A percentile compares a stretch with the other conserved stretches of the same genome.
phyloP scores from a whole-genome alignment of 768 basidiomycete species.

The Auricularia sp. region DNA sequence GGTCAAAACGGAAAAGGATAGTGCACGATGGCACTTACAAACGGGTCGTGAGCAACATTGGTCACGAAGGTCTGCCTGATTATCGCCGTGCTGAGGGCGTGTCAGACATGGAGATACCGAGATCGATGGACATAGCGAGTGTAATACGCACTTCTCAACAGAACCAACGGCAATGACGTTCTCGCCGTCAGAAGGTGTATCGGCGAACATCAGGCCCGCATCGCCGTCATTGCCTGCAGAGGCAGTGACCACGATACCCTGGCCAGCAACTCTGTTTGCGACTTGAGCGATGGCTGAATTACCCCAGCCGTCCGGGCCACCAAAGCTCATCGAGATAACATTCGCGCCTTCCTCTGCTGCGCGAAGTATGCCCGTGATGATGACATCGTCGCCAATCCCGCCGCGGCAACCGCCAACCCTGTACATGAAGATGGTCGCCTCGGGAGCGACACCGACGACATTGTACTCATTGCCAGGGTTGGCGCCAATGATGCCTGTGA shows the following conservation, averaged over 20 bases:
- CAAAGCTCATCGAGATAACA: slow-evolving; percentile 28
- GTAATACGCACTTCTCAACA: slow-evolving; percentile 8
- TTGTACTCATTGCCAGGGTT: slow-evolving; percentile 22
- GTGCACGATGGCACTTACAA: background rate
- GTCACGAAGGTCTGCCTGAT: background rate
- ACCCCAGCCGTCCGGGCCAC: slow-evolving; percentile 15
- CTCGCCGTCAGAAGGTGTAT: background rate
- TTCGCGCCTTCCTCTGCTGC: slow-evolving; percentile 21
- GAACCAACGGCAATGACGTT: slow-evolving; percentile 6
- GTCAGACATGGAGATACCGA: background rate
- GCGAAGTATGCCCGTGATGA: slow-evolving; percentile 5
- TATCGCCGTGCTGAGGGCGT: background rate
- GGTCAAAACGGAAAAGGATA: background rate
- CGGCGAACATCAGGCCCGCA: background rate
- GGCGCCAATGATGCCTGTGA: slow-evolving; percentile 20
- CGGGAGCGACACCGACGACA: slow-evolving; percentile 28
- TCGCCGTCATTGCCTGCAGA: slow-evolving; percentile 2
- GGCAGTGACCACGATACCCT: slow-evolving; percentile 7
- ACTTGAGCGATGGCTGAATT: background rate
- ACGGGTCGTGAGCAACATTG: background rate
- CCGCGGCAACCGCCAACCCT: slow-evolving; percentile 16
- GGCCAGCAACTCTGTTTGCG: slow-evolving; percentile 1
- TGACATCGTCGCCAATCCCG: slow-evolving; percentile 15
- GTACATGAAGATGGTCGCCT: slow-evolving; percentile 19
- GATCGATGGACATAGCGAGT: background rate